phyloP scores from a whole-genome alignment of 2,329 filamentous ascomycete species.

The Xylariaceae sp. region DNA sequence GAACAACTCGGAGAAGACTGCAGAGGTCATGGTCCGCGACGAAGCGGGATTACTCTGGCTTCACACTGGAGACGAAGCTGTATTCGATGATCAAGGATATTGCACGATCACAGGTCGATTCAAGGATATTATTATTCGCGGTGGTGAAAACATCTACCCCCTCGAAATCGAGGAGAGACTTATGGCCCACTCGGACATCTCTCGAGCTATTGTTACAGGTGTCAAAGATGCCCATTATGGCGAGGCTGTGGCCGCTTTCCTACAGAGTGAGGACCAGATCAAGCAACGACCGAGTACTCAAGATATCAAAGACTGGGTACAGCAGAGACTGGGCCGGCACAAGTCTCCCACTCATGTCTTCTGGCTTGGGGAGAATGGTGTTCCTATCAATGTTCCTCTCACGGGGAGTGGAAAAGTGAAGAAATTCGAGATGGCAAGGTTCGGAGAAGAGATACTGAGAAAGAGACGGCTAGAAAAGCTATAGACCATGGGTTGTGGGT shows the following conservation, averaged over 20 bases:
- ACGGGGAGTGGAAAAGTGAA: conserved; percentile 71
- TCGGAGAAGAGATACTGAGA: conserved; percentile 52
- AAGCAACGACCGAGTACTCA: conserved; percentile 42
- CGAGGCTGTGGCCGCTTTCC: conserved; percentile 67
- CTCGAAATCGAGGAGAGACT: conserved; percentile 73
- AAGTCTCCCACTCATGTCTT: conserved; percentile 73
- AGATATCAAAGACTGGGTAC: conserved; percentile 60
- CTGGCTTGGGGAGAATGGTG: conserved; percentile 63
- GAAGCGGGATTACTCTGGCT: conserved; percentile 55
- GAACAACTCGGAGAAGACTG: conserved; percentile 72
- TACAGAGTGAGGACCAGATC: conserved; percentile 31
- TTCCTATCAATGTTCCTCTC: conserved; percentile 54
- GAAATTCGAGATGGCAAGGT: conserved; percentile 60
- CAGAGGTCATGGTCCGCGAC: conserved; percentile 53
- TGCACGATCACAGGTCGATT: conserved; percentile 71
- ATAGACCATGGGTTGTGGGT: conserved; percentile 20
- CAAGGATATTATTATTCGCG: conserved; percentile 76
- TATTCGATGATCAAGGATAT: conserved; percentile 65
- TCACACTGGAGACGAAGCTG: conserved; percentile 66
- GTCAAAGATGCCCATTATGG: conserved; percentile 68
- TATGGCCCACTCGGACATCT: conserved; percentile 58
- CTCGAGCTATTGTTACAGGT: conserved; percentile 65
- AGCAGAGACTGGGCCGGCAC: conserved; percentile 57
- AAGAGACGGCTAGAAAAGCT: conserved; percentile 45
- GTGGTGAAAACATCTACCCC: conserved; percentile 71